Evolutionary conservation across 768 basidiomycete species (phyloP).

Genomic region (Sarcodon sp.): DNA sequence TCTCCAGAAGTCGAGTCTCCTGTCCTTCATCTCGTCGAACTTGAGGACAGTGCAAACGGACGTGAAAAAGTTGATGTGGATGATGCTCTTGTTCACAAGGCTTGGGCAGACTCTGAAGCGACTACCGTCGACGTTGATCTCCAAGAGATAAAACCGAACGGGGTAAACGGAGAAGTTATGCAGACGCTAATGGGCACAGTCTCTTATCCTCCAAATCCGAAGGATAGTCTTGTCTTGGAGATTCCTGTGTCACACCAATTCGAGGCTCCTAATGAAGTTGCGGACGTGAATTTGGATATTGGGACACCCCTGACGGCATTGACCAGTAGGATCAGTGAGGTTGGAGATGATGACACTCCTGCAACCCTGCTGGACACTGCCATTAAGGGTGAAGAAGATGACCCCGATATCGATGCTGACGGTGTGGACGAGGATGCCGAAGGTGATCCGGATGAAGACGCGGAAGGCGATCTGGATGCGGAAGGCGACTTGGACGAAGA

Average conservation of each 20-base stretch:
- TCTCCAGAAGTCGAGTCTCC: not conserved
- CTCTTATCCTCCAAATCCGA: conserved; percentile 1
- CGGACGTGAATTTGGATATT: conserved; percentile 35
- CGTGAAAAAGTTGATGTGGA: not conserved
- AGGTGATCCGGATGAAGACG: conserved; percentile 23
- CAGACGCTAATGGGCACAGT: not conserved
- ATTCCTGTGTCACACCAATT: not conserved
- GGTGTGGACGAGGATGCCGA: conserved; percentile 11
- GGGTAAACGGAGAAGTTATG: not conserved
- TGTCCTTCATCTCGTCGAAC: too few species aligned
- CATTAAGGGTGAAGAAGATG: not conserved
- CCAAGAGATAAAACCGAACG: not conserved
- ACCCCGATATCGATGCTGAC: conserved; percentile 1
- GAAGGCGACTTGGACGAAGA: conserved; percentile 15
- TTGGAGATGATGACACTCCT: conserved; percentile 25
- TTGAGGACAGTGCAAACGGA: conserved; percentile 12
- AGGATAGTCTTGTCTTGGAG: not conserved
- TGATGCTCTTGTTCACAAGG: not conserved
- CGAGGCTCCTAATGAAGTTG: conserved; percentile 19
- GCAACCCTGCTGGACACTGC: not conserved
- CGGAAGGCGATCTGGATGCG: conserved; percentile 19
- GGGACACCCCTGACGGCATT: conserved; percentile 31
- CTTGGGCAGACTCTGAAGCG: not conserved
- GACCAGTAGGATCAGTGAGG: conserved; percentile 40
- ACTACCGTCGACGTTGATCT: not conserved